These are phyloP conservation scores for Oenanthe javanica DNA, from an alignment of 140 eudicot species.

Conservation along the genomic window DNA sequence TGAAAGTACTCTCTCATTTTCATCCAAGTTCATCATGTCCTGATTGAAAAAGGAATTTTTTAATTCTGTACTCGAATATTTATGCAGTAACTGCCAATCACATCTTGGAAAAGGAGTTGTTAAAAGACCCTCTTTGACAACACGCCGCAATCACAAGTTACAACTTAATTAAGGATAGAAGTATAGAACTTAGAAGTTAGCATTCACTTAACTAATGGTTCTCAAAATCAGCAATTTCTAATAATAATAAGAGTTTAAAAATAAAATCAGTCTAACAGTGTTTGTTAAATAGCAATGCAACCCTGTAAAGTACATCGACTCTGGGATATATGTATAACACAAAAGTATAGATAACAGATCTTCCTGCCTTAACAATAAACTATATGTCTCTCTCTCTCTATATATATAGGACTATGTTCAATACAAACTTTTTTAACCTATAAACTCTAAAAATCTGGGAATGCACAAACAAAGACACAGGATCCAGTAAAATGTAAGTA, in stretches of 20 bases:
- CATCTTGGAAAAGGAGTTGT: background rate
- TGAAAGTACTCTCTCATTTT: conserved; percentile 49
- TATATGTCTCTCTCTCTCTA: background rate
- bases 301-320: background rate
- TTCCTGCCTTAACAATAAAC: background rate
- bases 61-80: background rate
- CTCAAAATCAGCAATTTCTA: background rate
- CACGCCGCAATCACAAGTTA: background rate
- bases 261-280: background rate
- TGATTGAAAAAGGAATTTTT: conserved; percentile 12
- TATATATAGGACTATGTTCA: no score
- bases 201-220: background rate
- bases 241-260: background rate
- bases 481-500: no score
- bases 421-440: no score
- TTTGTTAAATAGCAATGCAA: background rate
- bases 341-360: background rate
- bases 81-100: background rate
- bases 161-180: background rate
- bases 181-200: background rate
- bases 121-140: background rate
- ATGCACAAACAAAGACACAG: no score
- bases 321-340: background rate
- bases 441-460: no score
- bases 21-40: conserved; percentile 96